Conservation (phyloP, 768 basidiomycete genomes). For the Boletus insuetus region DNA sequence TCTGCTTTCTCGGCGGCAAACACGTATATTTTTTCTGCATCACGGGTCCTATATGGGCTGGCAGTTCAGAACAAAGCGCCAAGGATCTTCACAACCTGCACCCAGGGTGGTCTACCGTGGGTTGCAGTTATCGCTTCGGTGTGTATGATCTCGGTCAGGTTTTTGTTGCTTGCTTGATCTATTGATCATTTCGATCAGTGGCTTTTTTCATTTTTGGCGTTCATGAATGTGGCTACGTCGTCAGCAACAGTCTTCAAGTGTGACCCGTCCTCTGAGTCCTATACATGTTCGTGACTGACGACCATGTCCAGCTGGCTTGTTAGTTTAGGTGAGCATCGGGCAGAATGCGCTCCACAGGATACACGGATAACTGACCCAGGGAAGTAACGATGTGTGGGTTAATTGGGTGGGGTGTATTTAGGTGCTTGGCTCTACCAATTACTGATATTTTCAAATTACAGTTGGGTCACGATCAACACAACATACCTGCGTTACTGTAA, state of each 20-base stretch:
- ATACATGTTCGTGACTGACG: slow-evolving; percentile 20
- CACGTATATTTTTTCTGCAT: slow-evolving; percentile 38
- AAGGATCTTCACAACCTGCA: slow-evolving; percentile 44
- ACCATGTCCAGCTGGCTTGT: slow-evolving; percentile 56
- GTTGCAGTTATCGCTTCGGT: slow-evolving; percentile 32
- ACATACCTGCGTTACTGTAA: slow-evolving; percentile 72
- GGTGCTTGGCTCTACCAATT: slow-evolving; percentile 34
- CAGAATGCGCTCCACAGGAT: not conserved
- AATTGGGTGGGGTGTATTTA: slow-evolving; percentile 32
- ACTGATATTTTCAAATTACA: slow-evolving; percentile 48
- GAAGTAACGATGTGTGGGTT: slow-evolving; percentile 60
- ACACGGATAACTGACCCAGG: not conserved
- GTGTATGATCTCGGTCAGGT: slow-evolving; percentile 1
- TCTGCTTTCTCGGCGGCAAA: slow-evolving; percentile 73
- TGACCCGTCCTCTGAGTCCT: not conserved
- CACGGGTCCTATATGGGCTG: slow-evolving; percentile 43
- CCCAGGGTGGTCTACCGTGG: slow-evolving; percentile 50
- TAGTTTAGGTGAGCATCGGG: slow-evolving; percentile 45
- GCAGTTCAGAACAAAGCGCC: slow-evolving; percentile 53
- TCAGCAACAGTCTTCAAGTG: slow-evolving; percentile 39
- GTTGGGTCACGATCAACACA: slow-evolving; percentile 66
- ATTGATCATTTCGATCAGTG: slow-evolving; percentile 16
- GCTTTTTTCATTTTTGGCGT: slow-evolving; percentile 49
- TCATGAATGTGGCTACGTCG: slow-evolving; percentile 63
- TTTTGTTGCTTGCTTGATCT: slow-evolving; percentile 15